A percentile compares a stretch with the other conserved stretches of the same genome.
These are phyloP conservation scores for Pythium oligandrum DNA, from an alignment of 352 stramenopile genomes.

Conservation along the genomic window DNA sequence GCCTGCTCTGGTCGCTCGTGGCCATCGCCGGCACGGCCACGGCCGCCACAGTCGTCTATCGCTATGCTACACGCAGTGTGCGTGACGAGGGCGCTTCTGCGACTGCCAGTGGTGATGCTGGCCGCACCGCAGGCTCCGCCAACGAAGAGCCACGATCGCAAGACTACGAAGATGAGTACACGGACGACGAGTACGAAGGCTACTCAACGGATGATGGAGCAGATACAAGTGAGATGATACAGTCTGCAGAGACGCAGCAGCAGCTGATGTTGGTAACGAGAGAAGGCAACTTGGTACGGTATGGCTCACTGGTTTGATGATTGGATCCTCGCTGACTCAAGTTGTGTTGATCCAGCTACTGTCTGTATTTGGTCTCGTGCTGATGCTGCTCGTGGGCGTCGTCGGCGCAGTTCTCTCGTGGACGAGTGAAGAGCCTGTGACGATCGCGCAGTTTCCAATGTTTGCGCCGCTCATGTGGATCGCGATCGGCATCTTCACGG, in stretches of 20 bases:
- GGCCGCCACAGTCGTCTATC: constrained; percentile 51
- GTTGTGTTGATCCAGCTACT: constrained; percentile 34
- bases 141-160: background rate
- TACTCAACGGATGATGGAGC: constrained; percentile 39
- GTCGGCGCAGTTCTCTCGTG: constrained; percentile 58
- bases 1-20: constrained; percentile 60
- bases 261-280: constrained; percentile 33
- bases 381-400: constrained; percentile 59
- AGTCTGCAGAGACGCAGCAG: constrained; percentile 20
- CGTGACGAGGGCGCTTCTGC: constrained; percentile 2
- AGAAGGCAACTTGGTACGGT: constrained; percentile 48
- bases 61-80: constrained; percentile 44
- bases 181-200: constrained; percentile 31
- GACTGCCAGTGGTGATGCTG: no score
- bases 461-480: constrained; percentile 81
- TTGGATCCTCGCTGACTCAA: constrained; percentile 4
- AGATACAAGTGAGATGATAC: constrained; percentile 13
- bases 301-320: background rate
- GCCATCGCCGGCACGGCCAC: constrained; percentile 66
- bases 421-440: constrained; percentile 38
- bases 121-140: no score
- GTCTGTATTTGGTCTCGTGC: constrained; percentile 58
- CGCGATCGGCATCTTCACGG: constrained; percentile 70
- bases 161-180: constrained; percentile 14
- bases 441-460: constrained; percentile 56